Evolutionary conservation across 495 filamentous ascomycete genomes (phyloP).

Genomic region (Aspergillus mulundensis): DNA sequence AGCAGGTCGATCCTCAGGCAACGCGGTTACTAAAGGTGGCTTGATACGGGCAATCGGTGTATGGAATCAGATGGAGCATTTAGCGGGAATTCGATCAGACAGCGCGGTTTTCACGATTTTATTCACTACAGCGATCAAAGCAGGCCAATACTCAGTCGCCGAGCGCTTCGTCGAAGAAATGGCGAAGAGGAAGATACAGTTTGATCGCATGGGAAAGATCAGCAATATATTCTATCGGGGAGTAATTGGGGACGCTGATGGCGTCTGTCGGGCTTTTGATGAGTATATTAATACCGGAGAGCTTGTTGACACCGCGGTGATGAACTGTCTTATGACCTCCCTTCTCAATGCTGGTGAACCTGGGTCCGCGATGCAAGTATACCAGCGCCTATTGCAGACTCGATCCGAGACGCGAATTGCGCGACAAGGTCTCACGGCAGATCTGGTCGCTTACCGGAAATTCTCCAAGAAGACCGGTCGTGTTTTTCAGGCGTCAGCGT

Average conservation of each 20-base stretch:
- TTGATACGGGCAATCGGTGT: conserved; percentile 68
- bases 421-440: conserved; percentile 24
- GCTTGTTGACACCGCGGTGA: conserved; percentile 78
- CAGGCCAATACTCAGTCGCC: conserved; percentile 74
- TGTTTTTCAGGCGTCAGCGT: conserved; percentile 33
- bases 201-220: conserved; percentile 72
- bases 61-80: conserved; percentile 86
- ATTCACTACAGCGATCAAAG: conserved; percentile 82
- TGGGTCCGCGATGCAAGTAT: conserved; percentile 69
- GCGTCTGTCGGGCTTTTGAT: conserved; percentile 65
- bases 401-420: conserved; percentile 26
- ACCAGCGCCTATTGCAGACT: conserved; percentile 68
- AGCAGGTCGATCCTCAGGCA: conserved; percentile 64
- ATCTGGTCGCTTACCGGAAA: conserved; percentile 29
- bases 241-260: conserved; percentile 61
- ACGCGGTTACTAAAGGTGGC: conserved; percentile 57
- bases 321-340: conserved; percentile 80
- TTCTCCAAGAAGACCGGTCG: conserved; percentile 29
- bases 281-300: conserved; percentile 76
- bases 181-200: conserved; percentile 55
- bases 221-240: conserved; percentile 81
- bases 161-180: conserved; percentile 84
- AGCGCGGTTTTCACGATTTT: conserved; percentile 85
- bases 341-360: conserved; percentile 70
- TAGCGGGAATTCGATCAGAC: conserved; percentile 59